Evolutionary conservation across 805 yeast species (phyloP), one percentile per base, ranked within the genome.

Genomic region (Saccharomycopsis oosterbeekiorum): DNA sequence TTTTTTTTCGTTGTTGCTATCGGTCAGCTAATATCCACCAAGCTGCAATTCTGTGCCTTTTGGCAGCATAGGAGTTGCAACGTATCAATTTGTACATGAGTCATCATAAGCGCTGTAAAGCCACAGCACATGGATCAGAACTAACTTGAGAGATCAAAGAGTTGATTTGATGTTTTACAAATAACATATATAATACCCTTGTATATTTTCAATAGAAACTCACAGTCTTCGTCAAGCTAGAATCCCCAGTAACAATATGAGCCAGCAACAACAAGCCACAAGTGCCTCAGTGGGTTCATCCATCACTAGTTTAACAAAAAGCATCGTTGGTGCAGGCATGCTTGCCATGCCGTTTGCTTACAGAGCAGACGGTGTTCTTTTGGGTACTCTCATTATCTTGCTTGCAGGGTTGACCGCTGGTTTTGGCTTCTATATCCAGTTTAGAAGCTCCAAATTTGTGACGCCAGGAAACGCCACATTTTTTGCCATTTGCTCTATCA

Each of bases 321-420:
- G 94, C 29, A 86, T 88, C 60, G 79, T 88, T 12, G 96, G 96
- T 6, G 90, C 94, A 0, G 96, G 96, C 68, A 78, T 85, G 67
- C 74, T 86, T 51, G 87, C 89, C 42, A 83, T 85, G 78, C 90
- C 92, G 0, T 85, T 75, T 69, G 89, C 88, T 0, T 79, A 84
- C 67, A 76, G 76, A 65, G 71, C 78, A 26, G 79, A 80, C 62
- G 84, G 84, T 15, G 55, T 86, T 1, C 60, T 82, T 10, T 73
- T 84, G 29, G 94, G 94, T 1, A 66, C 78, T 0, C 51, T 76
- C 1, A 75, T 88, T 41, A 77, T 86, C 10, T 19, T 85, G 0
- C 60, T 85, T 53, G 89, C 90, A 0, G 90, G 89, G 1, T 53
- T 78, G 4, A 80, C 89, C 0, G 83, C 90, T 14, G 83, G 85